These are phyloP conservation scores for Ceratobasidium sp. DNA, from an alignment of 1,284 basidiomycete genomes.

Conservation along the genomic window DNA sequence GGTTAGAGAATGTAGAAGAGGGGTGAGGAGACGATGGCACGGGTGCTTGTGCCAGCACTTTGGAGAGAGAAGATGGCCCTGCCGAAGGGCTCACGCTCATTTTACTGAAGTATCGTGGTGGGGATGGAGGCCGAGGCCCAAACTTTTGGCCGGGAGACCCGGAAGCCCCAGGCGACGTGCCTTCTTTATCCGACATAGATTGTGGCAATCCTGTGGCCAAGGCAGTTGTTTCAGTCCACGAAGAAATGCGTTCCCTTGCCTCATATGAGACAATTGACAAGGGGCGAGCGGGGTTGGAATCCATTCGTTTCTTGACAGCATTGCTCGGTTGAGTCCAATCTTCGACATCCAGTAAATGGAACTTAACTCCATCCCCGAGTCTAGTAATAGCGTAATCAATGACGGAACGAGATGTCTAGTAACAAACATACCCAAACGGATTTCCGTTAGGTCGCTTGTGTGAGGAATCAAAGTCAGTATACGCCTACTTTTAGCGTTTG, in stretches of 20 bases:
- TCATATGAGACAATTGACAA: conserved; percentile 36
- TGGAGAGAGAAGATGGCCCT: conserved; percentile 74
- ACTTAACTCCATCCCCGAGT: conserved; percentile 87
- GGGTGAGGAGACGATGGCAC: conserved; percentile 28
- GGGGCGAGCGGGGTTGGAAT: conserved; percentile 52
- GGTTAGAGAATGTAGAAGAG: conserved; percentile 34
- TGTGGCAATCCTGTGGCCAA: conserved; percentile 38
- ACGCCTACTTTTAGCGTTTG: background rate
- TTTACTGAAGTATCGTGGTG: conserved; percentile 54
- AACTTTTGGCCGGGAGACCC: conserved; percentile 14
- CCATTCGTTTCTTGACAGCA: conserved; percentile 61
- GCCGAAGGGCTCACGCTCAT: conserved; percentile 69
- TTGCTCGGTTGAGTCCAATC: conserved; percentile 79
- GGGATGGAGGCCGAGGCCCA: conserved; percentile 55
- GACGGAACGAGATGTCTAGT: background rate
- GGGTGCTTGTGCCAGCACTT: conserved; percentile 71
- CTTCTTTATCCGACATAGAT: conserved; percentile 31
- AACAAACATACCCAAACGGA: conserved; percentile 48
- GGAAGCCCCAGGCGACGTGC: conserved; percentile 16
- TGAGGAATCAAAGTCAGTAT: conserved; percentile 42
- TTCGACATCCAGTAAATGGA: conserved; percentile 91
- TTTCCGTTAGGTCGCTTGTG: conserved; percentile 71
- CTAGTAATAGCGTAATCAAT: conserved; percentile 52
- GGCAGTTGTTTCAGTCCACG: conserved; percentile 41
- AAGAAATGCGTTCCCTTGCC: conserved; percentile 42